Percentiles rank a stretch among this genome's conserved stretches.
These are phyloP conservation scores for Chaetomium sp. DNA, from an alignment of 2,329 filamentous ascomycete species.

Conservation along the genomic window DNA sequence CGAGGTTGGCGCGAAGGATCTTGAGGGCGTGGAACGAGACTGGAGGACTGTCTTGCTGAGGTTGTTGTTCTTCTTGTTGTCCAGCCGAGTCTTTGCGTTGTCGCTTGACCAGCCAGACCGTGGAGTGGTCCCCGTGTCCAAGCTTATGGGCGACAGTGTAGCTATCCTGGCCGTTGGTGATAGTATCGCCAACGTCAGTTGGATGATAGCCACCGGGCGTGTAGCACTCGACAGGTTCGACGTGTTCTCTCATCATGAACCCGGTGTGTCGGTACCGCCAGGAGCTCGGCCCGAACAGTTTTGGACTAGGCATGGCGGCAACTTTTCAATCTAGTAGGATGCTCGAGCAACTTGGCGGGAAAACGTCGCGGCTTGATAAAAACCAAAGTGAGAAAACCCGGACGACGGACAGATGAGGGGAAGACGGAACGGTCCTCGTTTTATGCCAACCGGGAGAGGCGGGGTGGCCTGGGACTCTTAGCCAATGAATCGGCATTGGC, in stretches of 20 bases:
- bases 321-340: not conserved
- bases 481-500: too few relatives aligned
- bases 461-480: too few relatives aligned
- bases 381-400: too few relatives aligned
- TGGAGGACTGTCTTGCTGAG: too few relatives aligned
- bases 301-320: not conserved
- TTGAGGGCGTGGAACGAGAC: slow-evolving; percentile 14
- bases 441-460: too few relatives aligned
- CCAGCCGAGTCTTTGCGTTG: not conserved
- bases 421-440: too few relatives aligned
- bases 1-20: slow-evolving; percentile 1
- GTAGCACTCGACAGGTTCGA: slow-evolving; percentile 11
- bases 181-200: slow-evolving; percentile 6
- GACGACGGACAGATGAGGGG: too few relatives aligned
- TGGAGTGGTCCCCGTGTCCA: slow-evolving; percentile 10
- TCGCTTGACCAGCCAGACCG: slow-evolving; percentile 10
- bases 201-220: slow-evolving; percentile 12
- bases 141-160: slow-evolving; percentile 17
- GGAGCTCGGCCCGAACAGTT: not conserved
- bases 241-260: not conserved
- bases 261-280: slow-evolving; percentile 4
- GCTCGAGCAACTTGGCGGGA: too few relatives aligned
- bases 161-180: not conserved
- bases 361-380: too few relatives aligned
- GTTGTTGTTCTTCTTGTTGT: not conserved